Evolutionary conservation across 2,329 filamentous ascomycete species (phyloP).

Genomic region (Ilyonectria sp.): DNA sequence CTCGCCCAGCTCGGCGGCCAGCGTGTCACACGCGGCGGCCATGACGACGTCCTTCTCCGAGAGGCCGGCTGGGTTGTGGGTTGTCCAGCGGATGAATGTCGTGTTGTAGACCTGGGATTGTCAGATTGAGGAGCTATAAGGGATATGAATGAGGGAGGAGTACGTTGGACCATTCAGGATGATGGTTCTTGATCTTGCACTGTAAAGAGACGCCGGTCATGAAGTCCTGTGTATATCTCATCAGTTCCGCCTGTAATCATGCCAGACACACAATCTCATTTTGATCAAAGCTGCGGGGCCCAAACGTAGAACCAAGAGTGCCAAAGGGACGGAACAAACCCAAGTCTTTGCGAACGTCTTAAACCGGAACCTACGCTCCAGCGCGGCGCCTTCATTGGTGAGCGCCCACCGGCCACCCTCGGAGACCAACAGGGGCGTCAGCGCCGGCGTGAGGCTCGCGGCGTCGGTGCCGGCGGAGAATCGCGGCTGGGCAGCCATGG

Average conservation of each 20-base stretch:
- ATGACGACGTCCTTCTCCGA: conserved; percentile 75
- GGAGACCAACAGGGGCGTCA: conserved; percentile 59
- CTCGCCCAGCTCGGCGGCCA: conserved; percentile 72
- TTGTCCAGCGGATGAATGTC: conserved; percentile 81
- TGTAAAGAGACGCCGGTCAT: conserved; percentile 81
- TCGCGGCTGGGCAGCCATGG: conserved; percentile 49
- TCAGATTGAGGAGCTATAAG: conserved; percentile 20
- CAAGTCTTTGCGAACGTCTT: conserved; percentile 77
- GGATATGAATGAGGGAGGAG: conserved; percentile 37
- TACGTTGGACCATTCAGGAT: conserved; percentile 85
- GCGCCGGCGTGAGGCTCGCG: conserved; percentile 51
- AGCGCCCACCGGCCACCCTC: conserved; percentile 65
- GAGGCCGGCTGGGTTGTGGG: conserved; percentile 77
- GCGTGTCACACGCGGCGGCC: conserved; percentile 73
- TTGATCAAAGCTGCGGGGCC: not conserved
- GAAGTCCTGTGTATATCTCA: conserved; percentile 70
- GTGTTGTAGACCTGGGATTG: conserved; percentile 76
- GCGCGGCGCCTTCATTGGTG: conserved; percentile 64
- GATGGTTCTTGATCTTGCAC: conserved; percentile 78
- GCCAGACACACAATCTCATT: not conserved
- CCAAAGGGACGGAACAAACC: conserved; percentile 59
- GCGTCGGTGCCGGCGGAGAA: conserved; percentile 65
- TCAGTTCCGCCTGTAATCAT: conserved; percentile 6
- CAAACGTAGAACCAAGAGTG: not conserved
- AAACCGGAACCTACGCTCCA: conserved; percentile 75